A percentile compares a stretch with the other conserved stretches of the same genome.
Evolutionary conservation across 2,329 filamentous ascomycete species (phyloP).

Genomic region (Chrysosporium queenslandicum): DNA sequence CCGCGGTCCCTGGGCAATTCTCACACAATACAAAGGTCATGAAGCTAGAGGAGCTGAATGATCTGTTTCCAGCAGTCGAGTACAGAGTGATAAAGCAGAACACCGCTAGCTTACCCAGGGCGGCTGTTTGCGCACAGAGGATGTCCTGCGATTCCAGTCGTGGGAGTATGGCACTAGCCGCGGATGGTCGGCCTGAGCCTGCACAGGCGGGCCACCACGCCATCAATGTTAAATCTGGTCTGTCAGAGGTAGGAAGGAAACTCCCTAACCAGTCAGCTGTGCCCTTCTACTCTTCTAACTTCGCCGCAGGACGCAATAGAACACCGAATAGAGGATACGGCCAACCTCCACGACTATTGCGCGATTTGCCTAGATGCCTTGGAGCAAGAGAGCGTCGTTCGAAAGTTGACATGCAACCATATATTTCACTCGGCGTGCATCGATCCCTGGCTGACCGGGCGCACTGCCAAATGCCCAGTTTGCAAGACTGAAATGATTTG

Average conservation of each 20-base stretch:
- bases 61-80: constrained; percentile 1
- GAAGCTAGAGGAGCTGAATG: constrained; percentile 3
- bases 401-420: constrained; percentile 2
- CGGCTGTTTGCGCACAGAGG: neutral
- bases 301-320: neutral
- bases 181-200: neutral
- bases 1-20: neutral
- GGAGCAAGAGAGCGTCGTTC: neutral
- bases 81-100: neutral
- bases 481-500: constrained; percentile 4
- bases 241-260: neutral
- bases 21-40: neutral
- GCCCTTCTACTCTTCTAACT: neutral
- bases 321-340: neutral
- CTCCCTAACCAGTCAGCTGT: neutral
- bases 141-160: neutral
- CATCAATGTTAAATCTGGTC: neutral
- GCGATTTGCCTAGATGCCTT: constrained; percentile 6
- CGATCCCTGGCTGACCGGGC: constrained; percentile 6
- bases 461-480: constrained; percentile 2
- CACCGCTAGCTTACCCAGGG: neutral
- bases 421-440: constrained; percentile 6
- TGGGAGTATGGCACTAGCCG: neutral
- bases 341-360: neutral
- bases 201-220: neutral